Evolutionary conservation across 2,329 filamentous ascomycete species (phyloP), one percentile per base, ranked within the genome.

Genomic region (Monosporascus sp.): DNA sequence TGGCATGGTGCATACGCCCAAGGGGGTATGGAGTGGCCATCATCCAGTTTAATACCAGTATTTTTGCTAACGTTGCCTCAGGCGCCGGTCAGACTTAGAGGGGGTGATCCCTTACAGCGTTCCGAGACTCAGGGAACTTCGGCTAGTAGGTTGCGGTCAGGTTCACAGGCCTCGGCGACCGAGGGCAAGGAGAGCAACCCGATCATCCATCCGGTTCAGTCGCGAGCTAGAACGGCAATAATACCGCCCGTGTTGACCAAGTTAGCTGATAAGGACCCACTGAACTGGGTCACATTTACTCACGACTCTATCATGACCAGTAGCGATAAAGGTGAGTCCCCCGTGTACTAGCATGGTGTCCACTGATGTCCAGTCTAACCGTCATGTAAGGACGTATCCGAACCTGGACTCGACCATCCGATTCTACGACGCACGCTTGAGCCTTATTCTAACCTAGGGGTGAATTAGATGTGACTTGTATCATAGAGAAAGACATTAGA

Each of bases 191-290:
- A 84, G 24, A 81, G 82, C 37, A 77, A 78, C 55, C 78, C 80
- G 49, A 76, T 89, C 50, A 81, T 86, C 57, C 92, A 97, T 70
- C 78, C 86, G 1, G 91, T 97, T 25, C 90, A 96, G 70, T 84
- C 91, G n/a, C 82, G 90, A 60, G 83, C 89, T 31, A 83, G 84
- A 62, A 95, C 90, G 46, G 89, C 93, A 22, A 88, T 93, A 72
- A 74, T 97, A 51, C 93, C 93, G 49, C 93, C 94, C 47, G 91
- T 99, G 25, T 85, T 96, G 81, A 90, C 88, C 47, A 97, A 96
- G 70, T 76, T 81, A 14, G 84, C 96, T 37, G 91, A 96, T 68
- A 83, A 86, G 55, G 90, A 97, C 70, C 91, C 92, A 50, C 77
- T 96, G 46, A 89, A 84, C 68, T 96, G 92, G 87, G 72, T 99